Evolutionary conservation across 2,329 filamentous ascomycete genomes (phyloP).

Genomic region (Cordyceps cateniannulata): DNA sequence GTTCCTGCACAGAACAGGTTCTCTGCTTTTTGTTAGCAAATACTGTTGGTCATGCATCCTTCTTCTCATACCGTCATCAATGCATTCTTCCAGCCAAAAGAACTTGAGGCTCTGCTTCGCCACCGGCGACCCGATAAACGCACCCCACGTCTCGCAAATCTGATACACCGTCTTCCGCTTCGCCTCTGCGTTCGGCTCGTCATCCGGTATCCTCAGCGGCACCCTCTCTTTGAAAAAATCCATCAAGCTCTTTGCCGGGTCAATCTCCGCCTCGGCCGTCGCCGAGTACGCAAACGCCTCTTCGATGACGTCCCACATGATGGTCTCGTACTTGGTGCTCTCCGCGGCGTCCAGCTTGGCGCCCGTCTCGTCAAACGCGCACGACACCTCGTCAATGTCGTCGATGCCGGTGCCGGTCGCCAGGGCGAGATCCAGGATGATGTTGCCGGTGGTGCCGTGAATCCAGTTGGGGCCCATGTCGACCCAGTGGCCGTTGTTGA

Average conservation of each 20-base stretch:
- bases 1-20: constrained; percentile 56
- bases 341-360: constrained; percentile 39
- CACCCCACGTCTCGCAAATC: constrained; percentile 61
- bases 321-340: constrained; percentile 39
- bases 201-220: constrained; percentile 38
- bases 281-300: constrained; percentile 63
- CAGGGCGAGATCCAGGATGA: constrained; percentile 60
- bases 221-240: constrained; percentile 48
- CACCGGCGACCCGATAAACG: constrained; percentile 61
- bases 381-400: constrained; percentile 45
- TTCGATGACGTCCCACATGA: constrained; percentile 63
- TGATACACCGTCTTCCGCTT: constrained; percentile 41
- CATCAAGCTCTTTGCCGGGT: constrained; percentile 39
- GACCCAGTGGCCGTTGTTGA: constrained; percentile 43
- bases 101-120: constrained; percentile 63
- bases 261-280: constrained; percentile 42
- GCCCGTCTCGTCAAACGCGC: constrained; percentile 52
- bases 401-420: constrained; percentile 48
- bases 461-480: constrained; percentile 74
- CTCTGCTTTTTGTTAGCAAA: constrained; percentile 29
- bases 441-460: constrained; percentile 65
- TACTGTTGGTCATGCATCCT: background rate
- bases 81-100: constrained; percentile 73
- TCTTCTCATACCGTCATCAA: constrained; percentile 52
- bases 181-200: constrained; percentile 32